Percentiles rank a stretch among this genome's conserved stretches.
Evolutionary conservation across 192 early-diverging fungal species (phyloP).

Genomic region (Dissophora globulifera): DNA sequence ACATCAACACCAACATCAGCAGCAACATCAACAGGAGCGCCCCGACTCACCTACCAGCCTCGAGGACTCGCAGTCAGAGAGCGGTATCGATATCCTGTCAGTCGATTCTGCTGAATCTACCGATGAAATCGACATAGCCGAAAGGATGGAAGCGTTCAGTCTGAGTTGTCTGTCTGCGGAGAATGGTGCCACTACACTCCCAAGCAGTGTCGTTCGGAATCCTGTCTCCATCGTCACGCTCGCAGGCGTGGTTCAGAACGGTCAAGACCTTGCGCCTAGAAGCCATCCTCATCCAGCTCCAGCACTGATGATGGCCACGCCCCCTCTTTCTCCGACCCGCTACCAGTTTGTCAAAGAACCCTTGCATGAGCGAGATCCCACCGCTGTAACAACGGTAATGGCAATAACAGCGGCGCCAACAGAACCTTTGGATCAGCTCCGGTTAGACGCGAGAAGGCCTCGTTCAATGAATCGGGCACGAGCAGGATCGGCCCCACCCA

Average conservation of each 20-base stretch:
- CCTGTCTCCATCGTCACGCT: not conserved
- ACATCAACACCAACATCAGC: not conserved
- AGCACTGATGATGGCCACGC: constrained; percentile 32
- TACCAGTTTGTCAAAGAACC: constrained; percentile 12
- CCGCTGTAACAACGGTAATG: no score
- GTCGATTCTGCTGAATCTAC: constrained; percentile 19
- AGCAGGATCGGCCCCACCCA: constrained; percentile 31
- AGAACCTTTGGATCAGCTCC: not conserved
- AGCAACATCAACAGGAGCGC: constrained; percentile 6
- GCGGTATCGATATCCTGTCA: constrained; percentile 2
- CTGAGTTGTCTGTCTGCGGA: not conserved
- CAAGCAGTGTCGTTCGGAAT: constrained; percentile 2
- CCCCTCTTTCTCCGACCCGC: constrained; percentile 33
- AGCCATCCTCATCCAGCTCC: not conserved
- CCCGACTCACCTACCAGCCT: constrained; percentile 42
- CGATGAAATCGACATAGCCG: not conserved
- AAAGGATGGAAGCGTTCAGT: not conserved
- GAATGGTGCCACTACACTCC: not conserved
- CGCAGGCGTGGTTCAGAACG: not conserved
- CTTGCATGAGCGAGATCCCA: not conserved
- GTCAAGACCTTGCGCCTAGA: not conserved
- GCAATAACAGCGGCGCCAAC: no score
- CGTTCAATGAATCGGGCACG: constrained; percentile 1
- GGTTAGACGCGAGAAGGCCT: not conserved
- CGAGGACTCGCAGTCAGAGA: constrained; percentile 31